phyloP scores from a whole-genome alignment of 2,329 filamentous ascomycete species.

The Alternaria tenuissima region DNA sequence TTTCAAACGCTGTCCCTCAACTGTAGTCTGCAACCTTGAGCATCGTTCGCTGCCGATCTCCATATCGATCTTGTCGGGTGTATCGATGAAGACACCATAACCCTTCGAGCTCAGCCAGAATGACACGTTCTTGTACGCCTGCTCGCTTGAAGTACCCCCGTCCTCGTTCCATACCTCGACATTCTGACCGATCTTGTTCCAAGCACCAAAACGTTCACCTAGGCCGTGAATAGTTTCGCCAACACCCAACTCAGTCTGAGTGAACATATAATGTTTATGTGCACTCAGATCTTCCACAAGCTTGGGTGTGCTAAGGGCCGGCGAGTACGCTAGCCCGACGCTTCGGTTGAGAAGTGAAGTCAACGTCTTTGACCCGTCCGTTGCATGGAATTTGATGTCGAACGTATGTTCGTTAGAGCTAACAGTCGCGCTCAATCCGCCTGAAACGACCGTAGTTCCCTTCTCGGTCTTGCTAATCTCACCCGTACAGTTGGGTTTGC shows the following conservation, averaged over 20 bases:
- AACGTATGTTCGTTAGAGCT: conserved; percentile 60
- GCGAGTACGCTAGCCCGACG: conserved; percentile 65
- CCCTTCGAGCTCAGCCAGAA: conserved; percentile 76
- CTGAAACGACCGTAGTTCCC: conserved; percentile 61
- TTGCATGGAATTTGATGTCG: conserved; percentile 64
- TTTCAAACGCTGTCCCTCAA: conserved; percentile 74
- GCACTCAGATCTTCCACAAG: conserved; percentile 61
- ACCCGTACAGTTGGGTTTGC: conserved; percentile 52
- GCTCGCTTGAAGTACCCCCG: conserved; percentile 71
- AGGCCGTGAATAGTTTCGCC: conserved; percentile 76
- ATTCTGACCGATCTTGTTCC: conserved; percentile 77
- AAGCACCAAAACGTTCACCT: conserved; percentile 78
- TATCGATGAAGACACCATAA: conserved; percentile 80
- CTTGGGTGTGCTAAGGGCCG: conserved; percentile 61
- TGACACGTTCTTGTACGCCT: conserved; percentile 76
- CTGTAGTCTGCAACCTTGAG: conserved; percentile 72
- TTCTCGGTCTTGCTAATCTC: conserved; percentile 52
- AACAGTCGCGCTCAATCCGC: conserved; percentile 63
- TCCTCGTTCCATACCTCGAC: conserved; percentile 71
- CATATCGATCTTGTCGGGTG: conserved; percentile 72
- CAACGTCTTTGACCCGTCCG: conserved; percentile 59
- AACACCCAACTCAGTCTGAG: conserved; percentile 57
- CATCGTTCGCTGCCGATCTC: conserved; percentile 79
- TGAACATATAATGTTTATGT: conserved; percentile 56
- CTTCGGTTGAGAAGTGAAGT: conserved; percentile 65